Percentiles rank a stretch among this genome's conserved stretches.
phyloP scores from a whole-genome alignment of 2,329 filamentous ascomycete species.

The Ilyonectria sp. region DNA sequence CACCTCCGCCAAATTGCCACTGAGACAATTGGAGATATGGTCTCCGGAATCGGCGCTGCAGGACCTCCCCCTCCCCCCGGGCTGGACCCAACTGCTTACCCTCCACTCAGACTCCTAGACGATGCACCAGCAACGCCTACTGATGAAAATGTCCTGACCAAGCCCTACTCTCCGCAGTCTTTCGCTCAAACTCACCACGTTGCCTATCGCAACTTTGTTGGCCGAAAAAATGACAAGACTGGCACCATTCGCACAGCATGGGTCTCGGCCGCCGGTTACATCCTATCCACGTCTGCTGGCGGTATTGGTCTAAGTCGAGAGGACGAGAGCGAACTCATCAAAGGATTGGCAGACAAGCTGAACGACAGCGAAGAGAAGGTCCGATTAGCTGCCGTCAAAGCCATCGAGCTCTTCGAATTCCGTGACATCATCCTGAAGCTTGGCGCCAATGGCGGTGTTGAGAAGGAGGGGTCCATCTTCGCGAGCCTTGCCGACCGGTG shows the following conservation, averaged over 20 bases:
- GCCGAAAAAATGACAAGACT: conserved; percentile 89
- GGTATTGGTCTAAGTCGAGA: conserved; percentile 88
- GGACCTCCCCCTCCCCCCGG: conserved; percentile 81
- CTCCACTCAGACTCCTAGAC: conserved; percentile 77
- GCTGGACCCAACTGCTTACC: conserved; percentile 88
- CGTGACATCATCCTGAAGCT: conserved; percentile 86
- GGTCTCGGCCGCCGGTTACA: conserved; percentile 87
- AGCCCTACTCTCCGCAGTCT: conserved; percentile 88
- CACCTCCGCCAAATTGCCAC: conserved; percentile 90
- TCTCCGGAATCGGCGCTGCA: conserved; percentile 92
- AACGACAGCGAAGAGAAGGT: conserved; percentile 93
- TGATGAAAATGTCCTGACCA: conserved; percentile 78
- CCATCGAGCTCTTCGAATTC: conserved; percentile 85
- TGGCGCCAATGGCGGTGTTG: conserved; percentile 81
- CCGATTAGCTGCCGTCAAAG: conserved; percentile 88
- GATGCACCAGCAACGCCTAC: conserved; percentile 63
- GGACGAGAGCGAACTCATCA: conserved; percentile 83
- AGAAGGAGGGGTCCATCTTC: conserved; percentile 83
- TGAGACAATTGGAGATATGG: conserved; percentile 95
- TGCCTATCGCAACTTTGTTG: conserved; percentile 88
- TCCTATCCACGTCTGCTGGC: conserved; percentile 91
- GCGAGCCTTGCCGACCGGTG: conserved; percentile 88
- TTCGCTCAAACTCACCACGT: conserved; percentile 86
- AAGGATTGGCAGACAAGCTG: conserved; percentile 83
- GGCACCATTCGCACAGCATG: conserved; percentile 86